Evolutionary conservation across 2,329 filamentous ascomycete species (phyloP).

Genomic region (Neopestalotiopsis sp.): DNA sequence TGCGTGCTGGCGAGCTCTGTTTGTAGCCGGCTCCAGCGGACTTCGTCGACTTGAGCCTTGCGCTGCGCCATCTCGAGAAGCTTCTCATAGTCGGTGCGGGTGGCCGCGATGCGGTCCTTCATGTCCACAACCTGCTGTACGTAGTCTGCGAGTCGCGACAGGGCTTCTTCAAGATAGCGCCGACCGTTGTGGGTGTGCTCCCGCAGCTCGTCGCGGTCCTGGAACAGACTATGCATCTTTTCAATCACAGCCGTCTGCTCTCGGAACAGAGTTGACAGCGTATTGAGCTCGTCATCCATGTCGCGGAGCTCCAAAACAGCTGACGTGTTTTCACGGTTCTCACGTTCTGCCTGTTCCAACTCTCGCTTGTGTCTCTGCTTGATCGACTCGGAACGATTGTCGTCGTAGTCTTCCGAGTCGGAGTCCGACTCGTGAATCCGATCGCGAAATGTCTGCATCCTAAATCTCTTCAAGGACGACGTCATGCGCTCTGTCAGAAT

Average conservation of each 20-base stretch:
- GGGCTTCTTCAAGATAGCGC: conserved; percentile 57
- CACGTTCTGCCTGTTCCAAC: conserved; percentile 52
- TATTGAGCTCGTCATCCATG: conserved; percentile 67
- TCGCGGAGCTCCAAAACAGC: conserved; percentile 67
- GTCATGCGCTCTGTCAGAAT: conserved; percentile 69
- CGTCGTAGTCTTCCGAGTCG: conserved; percentile 49
- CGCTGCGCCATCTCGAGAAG: conserved; percentile 71
- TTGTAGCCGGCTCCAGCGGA: conserved; percentile 65
- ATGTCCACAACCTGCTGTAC: conserved; percentile 60
- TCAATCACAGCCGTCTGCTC: conserved; percentile 58
- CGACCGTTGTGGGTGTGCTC: conserved; percentile 52
- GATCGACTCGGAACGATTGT: conserved; percentile 45
- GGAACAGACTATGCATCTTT: conserved; percentile 51
- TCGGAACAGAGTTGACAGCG: conserved; percentile 62
- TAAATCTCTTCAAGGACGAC: conserved; percentile 65
- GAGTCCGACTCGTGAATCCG: conserved; percentile 42
- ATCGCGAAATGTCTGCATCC: conserved; percentile 60
- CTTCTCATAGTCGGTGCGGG: conserved; percentile 68
- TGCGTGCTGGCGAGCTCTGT: conserved; percentile 68
- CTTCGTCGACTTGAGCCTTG: conserved; percentile 70
- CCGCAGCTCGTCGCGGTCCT: conserved; percentile 43
- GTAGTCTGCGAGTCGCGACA: conserved; percentile 60
- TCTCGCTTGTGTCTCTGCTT: conserved; percentile 49
- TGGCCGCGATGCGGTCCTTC: conserved; percentile 61
- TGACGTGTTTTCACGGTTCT: conserved; percentile 68